Base-by-base conservation (phyloP, 2,329 filamentous ascomycete genomes). In the Fusarium chaquense region DNA sequence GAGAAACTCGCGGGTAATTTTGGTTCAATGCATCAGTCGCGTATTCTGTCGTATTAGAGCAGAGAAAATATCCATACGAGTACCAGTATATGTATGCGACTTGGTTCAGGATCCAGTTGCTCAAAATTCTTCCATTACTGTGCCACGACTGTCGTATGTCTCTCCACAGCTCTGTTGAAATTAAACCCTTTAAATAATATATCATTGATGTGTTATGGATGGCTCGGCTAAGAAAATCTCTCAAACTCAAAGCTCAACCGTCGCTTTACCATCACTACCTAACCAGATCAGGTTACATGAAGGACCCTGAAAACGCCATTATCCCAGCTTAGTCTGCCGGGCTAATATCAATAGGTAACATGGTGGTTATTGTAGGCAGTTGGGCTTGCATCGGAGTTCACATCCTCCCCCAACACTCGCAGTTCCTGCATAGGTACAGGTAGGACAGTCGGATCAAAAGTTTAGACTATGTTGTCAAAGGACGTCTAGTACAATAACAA, bases 221-320 rank as follows among this genome's bases (percentile, higher is more conserved):
- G 32, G 46, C 54, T n/a, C 35, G 44, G 49, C 54, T 50, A 32
- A 65, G 46, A 65, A 69, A 69, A 61, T 69, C 43, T 61, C 60
- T 52, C 60, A 69, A 68, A 66, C 54, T 69, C 60, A 62, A 51
- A 41, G 20, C 24, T 20, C 49, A 69, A 45, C 36, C 35, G 50
- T 43, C 46, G 32, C 50, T 49, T 51, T 30, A 32, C 40, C 10
- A 35, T 38, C 35, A 44, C 49, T 49, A 40, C 28, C 51, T 35
- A 36, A 9, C 38, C 46, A 57, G 35, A 41, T 47, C 33, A 61
- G 47, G 32, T 33, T 47, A 12, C 41, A 38, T 45, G 11, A 33
- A 69, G 45, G 65, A 66, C 65, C 65, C 65, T 67, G 55, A 62
- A 70, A 55, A 47, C 57, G 43, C 47, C 43, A 70, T 54, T 22